These are phyloP conservation scores for Quercus cerris DNA, from an alignment of 306 rosid species.

Conservation along the genomic window DNA sequence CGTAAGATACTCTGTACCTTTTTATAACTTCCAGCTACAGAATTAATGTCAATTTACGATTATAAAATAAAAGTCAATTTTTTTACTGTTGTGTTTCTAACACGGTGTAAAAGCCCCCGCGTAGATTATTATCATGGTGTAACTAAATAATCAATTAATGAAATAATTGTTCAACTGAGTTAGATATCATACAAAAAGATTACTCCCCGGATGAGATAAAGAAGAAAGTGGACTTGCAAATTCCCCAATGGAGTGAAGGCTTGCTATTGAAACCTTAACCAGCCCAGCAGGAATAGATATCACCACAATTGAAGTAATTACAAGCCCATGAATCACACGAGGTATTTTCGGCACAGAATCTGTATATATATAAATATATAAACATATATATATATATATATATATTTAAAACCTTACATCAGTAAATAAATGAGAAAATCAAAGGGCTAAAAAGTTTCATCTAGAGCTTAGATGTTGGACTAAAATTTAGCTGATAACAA, in stretches of 20 bases:
- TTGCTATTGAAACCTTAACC: conserved; percentile 73
- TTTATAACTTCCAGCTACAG: too few relatives aligned
- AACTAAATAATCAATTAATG: background rate
- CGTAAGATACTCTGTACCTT: too few relatives aligned
- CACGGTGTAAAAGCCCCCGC: too few relatives aligned
- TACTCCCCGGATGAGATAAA: conserved; percentile 68
- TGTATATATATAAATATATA: conserved; percentile 27
- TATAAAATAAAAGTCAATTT: too few relatives aligned
- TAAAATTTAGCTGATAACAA: conserved; percentile 2
- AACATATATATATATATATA: background rate
- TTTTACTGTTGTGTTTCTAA: too few relatives aligned
- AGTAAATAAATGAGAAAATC: background rate
- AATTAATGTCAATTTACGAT: too few relatives aligned
- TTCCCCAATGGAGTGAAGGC: conserved; percentile 61
- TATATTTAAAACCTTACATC: background rate
- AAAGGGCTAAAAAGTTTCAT: background rate
- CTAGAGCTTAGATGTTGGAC: background rate
- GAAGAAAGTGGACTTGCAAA: conserved; percentile 45
- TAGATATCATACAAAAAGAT: conserved; percentile 59
- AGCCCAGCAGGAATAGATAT: conserved; percentile 63
- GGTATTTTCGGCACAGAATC: conserved; percentile 62
- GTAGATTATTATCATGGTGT: background rate
- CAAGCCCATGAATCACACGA: conserved; percentile 41
- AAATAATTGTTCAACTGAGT: conserved; percentile 4
- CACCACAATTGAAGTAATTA: conserved; percentile 52